Evolutionary conservation across 176 grass and related monocot species (phyloP).

Genomic region (Luzula sylvatica): DNA sequence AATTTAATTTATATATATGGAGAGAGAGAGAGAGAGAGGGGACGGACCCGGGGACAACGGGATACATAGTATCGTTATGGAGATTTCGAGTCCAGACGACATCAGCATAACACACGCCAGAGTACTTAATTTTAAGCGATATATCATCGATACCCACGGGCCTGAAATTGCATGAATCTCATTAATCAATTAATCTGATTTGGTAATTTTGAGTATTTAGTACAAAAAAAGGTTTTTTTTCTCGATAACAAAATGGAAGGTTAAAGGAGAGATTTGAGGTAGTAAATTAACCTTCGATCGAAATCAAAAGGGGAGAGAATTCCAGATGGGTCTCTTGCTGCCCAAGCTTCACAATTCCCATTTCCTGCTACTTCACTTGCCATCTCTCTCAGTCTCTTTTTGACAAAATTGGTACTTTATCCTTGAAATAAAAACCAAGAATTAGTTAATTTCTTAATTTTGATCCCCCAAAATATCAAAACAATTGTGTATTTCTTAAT

Average conservation of each 20-base stretch:
- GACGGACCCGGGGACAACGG: conserved; percentile 59
- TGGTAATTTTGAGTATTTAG: neutral
- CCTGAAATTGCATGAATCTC: conserved; percentile 7
- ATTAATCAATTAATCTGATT: neutral
- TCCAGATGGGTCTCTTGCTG: conserved; percentile 21
- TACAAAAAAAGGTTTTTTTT: neutral
- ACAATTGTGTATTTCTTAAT: too few species aligned
- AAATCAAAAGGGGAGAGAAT: conserved; percentile 12
- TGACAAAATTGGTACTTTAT: too few species aligned
- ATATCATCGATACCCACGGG: conserved; percentile 12
- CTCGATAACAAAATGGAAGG: too few species aligned
- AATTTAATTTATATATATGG: neutral
- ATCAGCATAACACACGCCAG: conserved; percentile 27
- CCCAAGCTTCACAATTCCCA: conserved; percentile 20
- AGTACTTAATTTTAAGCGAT: conserved; percentile 15
- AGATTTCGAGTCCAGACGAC: conserved; percentile 39
- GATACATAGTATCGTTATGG: conserved; percentile 37
- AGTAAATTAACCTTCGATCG: conserved; percentile 4
- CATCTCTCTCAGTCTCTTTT: conserved; percentile 2
- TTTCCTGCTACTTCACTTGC: conserved; percentile 11
- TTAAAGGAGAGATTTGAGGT: neutral
- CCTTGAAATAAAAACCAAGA: too few species aligned
- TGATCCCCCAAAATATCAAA: too few species aligned
- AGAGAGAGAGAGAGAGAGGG: neutral
- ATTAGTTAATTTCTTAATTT: too few species aligned